A percentile compares a stretch with the other conserved stretches of the same genome.
These are phyloP conservation scores for Picochlorum sp. DNA, from an alignment of 139 green algal genomes.

Conservation along the genomic window DNA sequence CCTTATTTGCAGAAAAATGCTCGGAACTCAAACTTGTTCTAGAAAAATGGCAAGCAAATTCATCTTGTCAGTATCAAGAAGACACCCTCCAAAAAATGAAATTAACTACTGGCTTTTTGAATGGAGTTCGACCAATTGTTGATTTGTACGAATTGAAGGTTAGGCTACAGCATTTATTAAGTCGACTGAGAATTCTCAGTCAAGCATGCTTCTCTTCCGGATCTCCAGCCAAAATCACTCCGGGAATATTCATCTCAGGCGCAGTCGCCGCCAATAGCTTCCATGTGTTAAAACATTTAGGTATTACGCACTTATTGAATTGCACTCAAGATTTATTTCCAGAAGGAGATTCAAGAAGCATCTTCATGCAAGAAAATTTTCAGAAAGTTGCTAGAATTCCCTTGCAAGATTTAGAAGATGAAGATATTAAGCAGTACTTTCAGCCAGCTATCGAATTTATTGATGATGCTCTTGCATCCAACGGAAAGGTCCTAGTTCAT, in stretches of 20 bases:
- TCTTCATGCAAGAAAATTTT: neutral
- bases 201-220: slow-evolving; percentile 41
- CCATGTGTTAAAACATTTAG: slow-evolving; percentile 64
- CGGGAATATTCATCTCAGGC: slow-evolving; percentile 58
- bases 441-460: slow-evolving; percentile 47
- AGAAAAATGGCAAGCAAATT: slow-evolving; percentile 54
- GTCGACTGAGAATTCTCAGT: slow-evolving; percentile 54
- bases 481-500: slow-evolving; percentile 69
- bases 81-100: neutral
- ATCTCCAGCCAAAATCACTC: slow-evolving; percentile 34
- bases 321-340: slow-evolving; percentile 42
- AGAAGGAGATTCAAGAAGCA: neutral
- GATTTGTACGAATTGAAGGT: slow-evolving; percentile 83
- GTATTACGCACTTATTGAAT: slow-evolving; percentile 81
- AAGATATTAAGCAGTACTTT: slow-evolving; percentile 63
- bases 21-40: slow-evolving; percentile 45
- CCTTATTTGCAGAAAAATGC: slow-evolving; percentile 19
- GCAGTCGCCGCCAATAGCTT: slow-evolving; percentile 59
- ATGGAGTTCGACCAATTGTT: slow-evolving; percentile 66
- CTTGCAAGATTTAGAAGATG: slow-evolving; percentile 63
- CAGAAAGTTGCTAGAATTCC: slow-evolving; percentile 28
- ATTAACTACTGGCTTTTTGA: slow-evolving; percentile 73
- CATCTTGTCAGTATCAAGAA: slow-evolving; percentile 9
- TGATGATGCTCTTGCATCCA: slow-evolving; percentile 21
- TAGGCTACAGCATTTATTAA: slow-evolving; percentile 72